phyloP scores from a whole-genome alignment of 2,329 filamentous ascomycete species.

The Fusarium concolor region DNA sequence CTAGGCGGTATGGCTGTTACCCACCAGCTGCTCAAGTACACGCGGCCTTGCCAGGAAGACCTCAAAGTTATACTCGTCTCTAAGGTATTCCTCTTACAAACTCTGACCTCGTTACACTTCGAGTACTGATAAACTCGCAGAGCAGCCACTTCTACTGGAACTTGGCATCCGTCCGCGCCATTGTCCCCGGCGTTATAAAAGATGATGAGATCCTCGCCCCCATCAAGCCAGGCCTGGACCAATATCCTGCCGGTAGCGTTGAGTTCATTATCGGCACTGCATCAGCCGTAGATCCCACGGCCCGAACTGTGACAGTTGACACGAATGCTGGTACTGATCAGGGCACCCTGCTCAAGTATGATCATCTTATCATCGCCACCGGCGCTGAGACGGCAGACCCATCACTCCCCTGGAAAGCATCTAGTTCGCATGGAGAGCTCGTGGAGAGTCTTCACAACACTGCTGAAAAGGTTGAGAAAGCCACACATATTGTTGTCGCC shows the following conservation, averaged over 20 bases:
- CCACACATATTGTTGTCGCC: constrained; percentile 66
- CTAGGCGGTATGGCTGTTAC: constrained; percentile 65
- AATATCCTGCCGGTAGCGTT: constrained; percentile 61
- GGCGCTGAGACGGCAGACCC: constrained; percentile 58
- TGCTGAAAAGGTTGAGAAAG: constrained; percentile 56
- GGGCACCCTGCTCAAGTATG: constrained; percentile 54
- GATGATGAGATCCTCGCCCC: constrained; percentile 64
- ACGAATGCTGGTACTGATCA: constrained; percentile 24
- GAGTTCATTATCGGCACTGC: constrained; percentile 66
- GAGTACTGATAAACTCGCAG: constrained; percentile 46
- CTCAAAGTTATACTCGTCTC: constrained; percentile 67
- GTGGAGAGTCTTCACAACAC: constrained; percentile 55
- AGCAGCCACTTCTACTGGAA: constrained; percentile 71
- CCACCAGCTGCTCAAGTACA: constrained; percentile 66
- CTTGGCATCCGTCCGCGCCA: constrained; percentile 65
- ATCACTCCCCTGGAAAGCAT: constrained; percentile 65
- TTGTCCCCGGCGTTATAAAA: constrained; percentile 62
- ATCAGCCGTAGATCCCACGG: constrained; percentile 53
- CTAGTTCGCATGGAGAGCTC: constrained; percentile 59
- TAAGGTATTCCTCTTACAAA: constrained; percentile 54
- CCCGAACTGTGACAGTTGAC: constrained; percentile 58
- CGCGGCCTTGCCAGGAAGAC: constrained; percentile 56
- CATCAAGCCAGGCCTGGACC: constrained; percentile 61
- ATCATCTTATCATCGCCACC: constrained; percentile 69
- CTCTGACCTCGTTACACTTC: too few relatives aligned